Base-by-base conservation (phyloP, 208 protist genomes). In the Acanthamoeba royreba region DNA sequence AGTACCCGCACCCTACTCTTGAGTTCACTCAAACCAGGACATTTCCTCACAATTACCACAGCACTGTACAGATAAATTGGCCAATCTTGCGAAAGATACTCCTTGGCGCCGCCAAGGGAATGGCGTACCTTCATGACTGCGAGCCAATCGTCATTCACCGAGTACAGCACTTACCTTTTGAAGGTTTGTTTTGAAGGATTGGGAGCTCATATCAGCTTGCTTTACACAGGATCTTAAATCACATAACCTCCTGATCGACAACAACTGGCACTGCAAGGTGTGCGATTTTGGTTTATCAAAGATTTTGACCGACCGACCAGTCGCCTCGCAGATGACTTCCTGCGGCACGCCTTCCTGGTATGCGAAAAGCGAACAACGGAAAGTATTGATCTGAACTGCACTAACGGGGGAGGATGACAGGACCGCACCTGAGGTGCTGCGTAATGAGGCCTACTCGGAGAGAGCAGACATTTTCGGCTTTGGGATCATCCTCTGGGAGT, bases 271-370 rank as follows among this genome's bases (percentile, higher is more conserved):
- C 5, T 72, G 53, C 87, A 92, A 92, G 47, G 87, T 92, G 53
- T 92, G 87, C 61, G 87, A 92, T 61, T 92, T 92, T 92, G 87
- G 87, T 22, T 22, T 92, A 28, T 81, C 58, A 33, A 92, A 92
- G 43, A 55, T 92, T 5, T 7, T 92, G 35, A 58, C 61, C 11
- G 87, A 58, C 4, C 25, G 45, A 7, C 53, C 53, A 1, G 31
- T 19, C 0, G 13, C 40, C 31, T 72, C 87, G 31, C 40, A 47
- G 43, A 72, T 92, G 87, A 92, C 87, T 61, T 92, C 87, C 47
- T 92, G 87, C 61, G 87, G 87, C 22, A 92, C 87, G 2, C 87
- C 87, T 13, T 92, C 45, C 4, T 92, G 87, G 87, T 90, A 69
- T 13, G 4, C 53, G 53, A 19, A 61, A 61, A 19, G n/a, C 53